Evolutionary conservation across 768 basidiomycete genomes (phyloP).

Genomic region (Mycena metata): DNA sequence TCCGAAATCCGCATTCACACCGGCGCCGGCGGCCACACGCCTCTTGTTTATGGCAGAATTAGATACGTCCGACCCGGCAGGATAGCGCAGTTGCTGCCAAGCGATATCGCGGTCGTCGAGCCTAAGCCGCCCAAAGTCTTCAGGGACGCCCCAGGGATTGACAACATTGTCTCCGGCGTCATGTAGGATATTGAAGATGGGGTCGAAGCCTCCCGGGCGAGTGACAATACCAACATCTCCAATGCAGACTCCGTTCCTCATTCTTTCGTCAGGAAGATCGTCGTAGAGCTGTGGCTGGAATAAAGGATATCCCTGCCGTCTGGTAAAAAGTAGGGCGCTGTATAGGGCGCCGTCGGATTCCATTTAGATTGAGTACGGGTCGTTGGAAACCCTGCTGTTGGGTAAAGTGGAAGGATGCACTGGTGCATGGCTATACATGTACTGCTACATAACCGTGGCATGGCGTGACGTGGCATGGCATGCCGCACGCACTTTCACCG

Average conservation of each 20-base stretch:
- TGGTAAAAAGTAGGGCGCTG: not conserved
- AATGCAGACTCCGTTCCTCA: not conserved
- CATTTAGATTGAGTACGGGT: too few relatives aligned
- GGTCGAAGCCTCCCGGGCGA: not conserved
- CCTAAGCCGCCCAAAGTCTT: not conserved
- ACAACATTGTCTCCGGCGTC: not conserved
- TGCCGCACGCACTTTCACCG: too few relatives aligned
- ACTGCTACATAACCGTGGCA: too few relatives aligned
- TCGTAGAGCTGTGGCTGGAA: constrained; percentile 3
- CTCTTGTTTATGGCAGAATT: not conserved
- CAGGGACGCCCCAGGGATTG: constrained; percentile 9
- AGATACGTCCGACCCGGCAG: constrained; percentile 5
- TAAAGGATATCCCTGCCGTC: not conserved
- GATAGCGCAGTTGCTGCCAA: not conserved
- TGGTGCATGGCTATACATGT: too few relatives aligned
- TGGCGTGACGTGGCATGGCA: too few relatives aligned
- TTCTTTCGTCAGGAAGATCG: not conserved
- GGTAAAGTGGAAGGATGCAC: too few relatives aligned
- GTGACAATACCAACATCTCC: constrained; percentile 7
- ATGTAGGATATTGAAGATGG: constrained; percentile 5
- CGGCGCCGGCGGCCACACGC: too few relatives aligned
- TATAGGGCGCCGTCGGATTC: not conserved
- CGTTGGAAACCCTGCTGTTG: too few relatives aligned
- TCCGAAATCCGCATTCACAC: not conserved
- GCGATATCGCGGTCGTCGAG: not conserved